Evolutionary conservation across 1,139 yeast species (phyloP), one percentile per base, ranked within the genome.

Genomic region (Debaryomyces fabryi): DNA sequence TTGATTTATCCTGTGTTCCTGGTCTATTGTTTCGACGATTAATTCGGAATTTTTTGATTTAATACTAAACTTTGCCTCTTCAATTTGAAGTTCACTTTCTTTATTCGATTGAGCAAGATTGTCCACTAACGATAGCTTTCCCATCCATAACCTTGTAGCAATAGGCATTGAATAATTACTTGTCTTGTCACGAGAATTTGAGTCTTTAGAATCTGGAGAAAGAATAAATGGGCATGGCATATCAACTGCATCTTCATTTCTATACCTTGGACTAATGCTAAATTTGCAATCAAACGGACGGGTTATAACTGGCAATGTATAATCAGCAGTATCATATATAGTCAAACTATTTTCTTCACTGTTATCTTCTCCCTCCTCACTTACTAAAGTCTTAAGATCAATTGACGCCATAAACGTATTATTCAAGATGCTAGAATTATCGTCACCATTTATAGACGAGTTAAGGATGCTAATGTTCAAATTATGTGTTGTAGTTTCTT

Each of bases 131-230:
- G 50, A 40, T 3, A 68, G 51, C 36, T 66, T 68, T 6, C 72
- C 74, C 36, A 64, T 55, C 87, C 87, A 82, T 7, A 65, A 54
- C 46, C 87, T 64, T 2, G 72, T 62, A 3, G 79, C 76, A 37
- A 71, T 67, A 0, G 85, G 83, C 63, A 72, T 62, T 5, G 71
- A 59, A 4, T 58, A 45, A 12, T 60, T 60, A 16, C 50, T 57
- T 3, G 49, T 37, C 8, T 51, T 52, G 6, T 52, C 58, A 6
- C 56, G 51, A 2, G 50, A 30, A 15, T 21, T 37, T n/a, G 35
- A 16, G 2, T 32, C 23, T 6, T 39, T 24, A 6, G 35, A 10
- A 12, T 40, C 43, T 34, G 44, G 41, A 15, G 32, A 55, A 18
- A 71, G 45, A 3, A 72, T 55, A 49, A 80, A 78, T 1, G 81